Base-by-base conservation (phyloP, 2,329 filamentous ascomycete genomes). In the Onygena corvina region DNA sequence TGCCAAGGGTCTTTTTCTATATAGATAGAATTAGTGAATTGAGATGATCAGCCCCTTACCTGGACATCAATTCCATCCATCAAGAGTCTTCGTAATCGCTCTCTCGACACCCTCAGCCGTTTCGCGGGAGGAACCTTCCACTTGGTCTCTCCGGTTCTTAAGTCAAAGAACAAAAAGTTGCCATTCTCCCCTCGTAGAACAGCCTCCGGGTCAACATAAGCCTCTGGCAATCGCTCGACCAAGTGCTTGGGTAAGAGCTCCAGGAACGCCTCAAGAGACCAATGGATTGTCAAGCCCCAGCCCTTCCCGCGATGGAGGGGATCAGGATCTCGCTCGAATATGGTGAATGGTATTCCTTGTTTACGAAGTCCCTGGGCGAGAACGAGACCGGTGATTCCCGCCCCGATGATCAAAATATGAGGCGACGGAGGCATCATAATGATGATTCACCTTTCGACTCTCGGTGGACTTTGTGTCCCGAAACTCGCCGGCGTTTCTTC, bases 241-340 rank as follows among this genome's bases (percentile, higher is more conserved):
- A 52, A 27, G n/a, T 46, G 12, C n/a, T 46, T 21, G 3, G 50
- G 50, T 23, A 52, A 34, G 16, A 35, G 30, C 3, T 18, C 27
- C 7, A 46, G 31, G 14, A 52, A 47, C 3, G 42, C 30, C 21
- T 38, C 38, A 12, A 53, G 23, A 11, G 44, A 76, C 78, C 78
- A 83, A 58, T 81, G 76, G 50, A 83, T 65, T 0, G 78, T 81
- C 50, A 83, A 65, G 2, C 77, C 80, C 80, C 79, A 52, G 29
- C 49, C 50, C 12, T 50, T 42, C 16, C 45, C 46, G 9, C 49
- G 49, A 8, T 49, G n/a, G 12, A 34, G 23, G n/a, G 31, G 23
- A 18, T n/a, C 27, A 12, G 40, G 14, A 44, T 53, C 49, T 11
- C 42, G 40, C 9, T 51, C 52, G 12, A 47, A 51, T 6, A 53